Conservation (phyloP, 73 alveolate species). For the Paramecium sonneborni region DNA sequence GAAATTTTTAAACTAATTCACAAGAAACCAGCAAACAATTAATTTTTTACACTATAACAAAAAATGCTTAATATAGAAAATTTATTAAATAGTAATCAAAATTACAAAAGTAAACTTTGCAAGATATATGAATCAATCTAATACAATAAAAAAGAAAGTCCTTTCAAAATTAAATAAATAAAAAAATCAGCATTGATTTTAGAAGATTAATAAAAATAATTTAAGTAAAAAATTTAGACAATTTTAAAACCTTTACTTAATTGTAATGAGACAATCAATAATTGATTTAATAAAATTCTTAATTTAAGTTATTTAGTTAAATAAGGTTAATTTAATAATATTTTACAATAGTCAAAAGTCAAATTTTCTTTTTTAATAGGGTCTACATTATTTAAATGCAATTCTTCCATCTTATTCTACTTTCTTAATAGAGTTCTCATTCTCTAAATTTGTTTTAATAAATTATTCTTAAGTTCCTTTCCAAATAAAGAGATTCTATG, state of each 20-base stretch:
- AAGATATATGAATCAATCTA: neutral
- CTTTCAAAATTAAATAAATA: neutral
- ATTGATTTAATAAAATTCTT: neutral
- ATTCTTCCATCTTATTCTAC: slow-evolving; percentile 14
- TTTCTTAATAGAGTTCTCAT: neutral
- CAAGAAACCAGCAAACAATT: neutral
- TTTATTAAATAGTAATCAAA: neutral
- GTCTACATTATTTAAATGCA: slow-evolving; percentile 25
- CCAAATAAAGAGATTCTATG: neutral
- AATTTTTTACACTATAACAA: neutral
- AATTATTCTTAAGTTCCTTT: slow-evolving; percentile 27
- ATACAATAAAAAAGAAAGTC: neutral
- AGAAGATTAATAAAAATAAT: neutral
- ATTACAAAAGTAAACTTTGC: neutral
- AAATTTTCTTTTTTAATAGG: slow-evolving; percentile 20
- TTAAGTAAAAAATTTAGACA: neutral
- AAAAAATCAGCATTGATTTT: neutral
- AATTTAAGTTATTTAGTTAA: neutral
- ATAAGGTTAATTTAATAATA: neutral
- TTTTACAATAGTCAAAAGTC: neutral
- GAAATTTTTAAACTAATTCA: neutral
- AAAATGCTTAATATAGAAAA: neutral
- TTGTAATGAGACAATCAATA: neutral
- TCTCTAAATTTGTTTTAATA: neutral
- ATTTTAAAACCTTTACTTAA: neutral